Percentiles rank a stretch among this genome's conserved stretches.
Evolutionary conservation across 345 rosid species (phyloP).

Genomic region (Pistacia vera): DNA sequence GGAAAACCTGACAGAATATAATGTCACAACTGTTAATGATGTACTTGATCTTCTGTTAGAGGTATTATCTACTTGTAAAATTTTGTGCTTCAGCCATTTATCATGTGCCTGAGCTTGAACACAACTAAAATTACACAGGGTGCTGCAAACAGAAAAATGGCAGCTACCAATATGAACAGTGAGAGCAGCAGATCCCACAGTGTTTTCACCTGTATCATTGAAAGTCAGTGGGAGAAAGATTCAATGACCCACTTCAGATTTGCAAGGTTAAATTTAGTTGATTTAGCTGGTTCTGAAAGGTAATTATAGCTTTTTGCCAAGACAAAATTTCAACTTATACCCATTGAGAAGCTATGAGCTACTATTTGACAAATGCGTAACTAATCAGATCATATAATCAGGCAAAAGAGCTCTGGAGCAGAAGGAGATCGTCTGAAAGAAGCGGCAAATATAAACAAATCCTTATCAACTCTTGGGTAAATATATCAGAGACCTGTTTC

Average conservation of each 20-base stretch:
- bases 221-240: slow-evolving; percentile 89
- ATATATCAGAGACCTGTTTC: slow-evolving; percentile 22
- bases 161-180: slow-evolving; percentile 90
- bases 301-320: slow-evolving; percentile 27
- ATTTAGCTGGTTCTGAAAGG: slow-evolving; percentile 99
- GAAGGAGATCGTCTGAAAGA: slow-evolving; percentile 98
- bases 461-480: slow-evolving; percentile 95
- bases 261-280: slow-evolving; percentile 94
- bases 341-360: not conserved
- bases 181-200: slow-evolving; percentile 99
- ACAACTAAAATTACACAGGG: slow-evolving; percentile 51
- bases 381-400: slow-evolving; percentile 33
- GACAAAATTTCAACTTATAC: not conserved
- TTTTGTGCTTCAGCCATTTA: slow-evolving; percentile 11
- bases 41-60: slow-evolving; percentile 72
- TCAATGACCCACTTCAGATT: slow-evolving; percentile 78
- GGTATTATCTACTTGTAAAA: slow-evolving; percentile 41
- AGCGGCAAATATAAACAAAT: slow-evolving; percentile 95
- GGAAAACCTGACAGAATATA: slow-evolving; percentile 78
- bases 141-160: slow-evolving; percentile 80
- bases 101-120: not conserved
- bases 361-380: slow-evolving; percentile 12
- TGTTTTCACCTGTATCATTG: slow-evolving; percentile 92
- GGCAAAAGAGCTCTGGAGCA: slow-evolving; percentile 98
- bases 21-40: slow-evolving; percentile 69